Percentiles rank a stretch among this genome's conserved stretches.
Conservation (phyloP, 306 rosid genomes). For the Sesbania bispinosa region DNA sequence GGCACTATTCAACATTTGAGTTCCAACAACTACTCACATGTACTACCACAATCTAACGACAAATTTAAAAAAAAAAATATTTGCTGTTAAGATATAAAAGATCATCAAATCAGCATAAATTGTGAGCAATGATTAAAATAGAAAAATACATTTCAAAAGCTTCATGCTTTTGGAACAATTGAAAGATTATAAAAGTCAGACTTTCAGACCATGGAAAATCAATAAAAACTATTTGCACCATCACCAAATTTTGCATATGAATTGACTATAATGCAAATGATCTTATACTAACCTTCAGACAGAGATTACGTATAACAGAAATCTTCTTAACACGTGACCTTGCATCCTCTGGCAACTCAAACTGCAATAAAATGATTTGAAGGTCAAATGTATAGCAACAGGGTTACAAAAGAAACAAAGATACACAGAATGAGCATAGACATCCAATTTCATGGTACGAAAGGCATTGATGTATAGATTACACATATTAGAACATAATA, state of each 20-base stretch:
- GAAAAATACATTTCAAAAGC: background rate
- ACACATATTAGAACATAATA: background rate
- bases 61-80: background rate
- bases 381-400: background rate
- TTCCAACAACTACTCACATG: background rate
- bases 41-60: background rate
- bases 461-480: background rate
- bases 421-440: background rate
- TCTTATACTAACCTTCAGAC: constrained; percentile 65
- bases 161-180: background rate
- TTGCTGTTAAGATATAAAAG: background rate
- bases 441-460: background rate
- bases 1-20: background rate
- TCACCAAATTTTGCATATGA: background rate
- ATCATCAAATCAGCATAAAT: background rate
- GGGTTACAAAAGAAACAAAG: constrained; percentile 7
- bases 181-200: background rate
- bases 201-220: background rate
- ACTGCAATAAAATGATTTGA: constrained; percentile 45
- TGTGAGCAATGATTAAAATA: background rate
- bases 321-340: constrained; percentile 62
- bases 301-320: constrained; percentile 86
- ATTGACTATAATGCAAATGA: constrained; percentile 14
- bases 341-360: constrained; percentile 77
- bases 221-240: background rate